A percentile compares a stretch with the other conserved stretches of the same genome.
phyloP scores from a whole-genome alignment of 1,284 basidiomycete genomes.

The Apiotrichum akiyoshidainum region DNA sequence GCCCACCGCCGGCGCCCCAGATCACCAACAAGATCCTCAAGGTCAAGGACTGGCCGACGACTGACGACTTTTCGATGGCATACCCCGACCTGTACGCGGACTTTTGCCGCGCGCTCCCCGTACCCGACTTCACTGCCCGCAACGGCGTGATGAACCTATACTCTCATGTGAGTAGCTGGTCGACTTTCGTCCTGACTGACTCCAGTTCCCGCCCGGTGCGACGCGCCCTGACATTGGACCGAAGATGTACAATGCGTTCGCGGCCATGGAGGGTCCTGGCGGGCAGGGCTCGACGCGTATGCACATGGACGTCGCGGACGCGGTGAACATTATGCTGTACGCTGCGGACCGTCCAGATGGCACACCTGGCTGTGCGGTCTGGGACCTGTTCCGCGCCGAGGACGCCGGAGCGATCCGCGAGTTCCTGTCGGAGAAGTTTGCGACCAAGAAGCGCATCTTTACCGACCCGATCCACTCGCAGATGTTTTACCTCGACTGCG shows the following conservation, averaged over 20 bases:
- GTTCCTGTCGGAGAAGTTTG: constrained; percentile 61
- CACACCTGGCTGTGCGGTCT: constrained; percentile 74
- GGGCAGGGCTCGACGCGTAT: constrained; percentile 61
- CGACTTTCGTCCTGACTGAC: constrained; percentile 44
- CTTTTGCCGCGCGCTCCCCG: constrained; percentile 75
- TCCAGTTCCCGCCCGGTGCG: constrained; percentile 76
- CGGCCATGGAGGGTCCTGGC: constrained; percentile 24
- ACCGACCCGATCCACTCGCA: constrained; percentile 90
- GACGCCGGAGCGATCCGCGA: constrained; percentile 73
- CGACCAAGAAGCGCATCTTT: constrained; percentile 8
- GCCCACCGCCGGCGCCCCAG: constrained; percentile 13
- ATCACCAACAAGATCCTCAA: constrained; percentile 63
- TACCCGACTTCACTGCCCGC: constrained; percentile 79
- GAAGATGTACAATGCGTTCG: constrained; percentile 57
- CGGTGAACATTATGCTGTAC: constrained; percentile 85
- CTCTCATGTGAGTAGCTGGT: constrained; percentile 40
- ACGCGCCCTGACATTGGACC: constrained; percentile 82
- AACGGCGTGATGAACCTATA: constrained; percentile 86
- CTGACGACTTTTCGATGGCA: constrained; percentile 72
- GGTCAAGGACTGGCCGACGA: constrained; percentile 91
- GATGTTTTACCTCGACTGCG: constrained; percentile 74
- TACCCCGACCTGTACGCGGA: constrained; percentile 87
- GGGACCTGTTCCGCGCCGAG: constrained; percentile 83
- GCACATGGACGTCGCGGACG: constrained; percentile 97
- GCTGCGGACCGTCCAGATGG: constrained; percentile 63